Conservation (phyloP, 306 rosid genomes). For the Prosopis cineraria region DNA sequence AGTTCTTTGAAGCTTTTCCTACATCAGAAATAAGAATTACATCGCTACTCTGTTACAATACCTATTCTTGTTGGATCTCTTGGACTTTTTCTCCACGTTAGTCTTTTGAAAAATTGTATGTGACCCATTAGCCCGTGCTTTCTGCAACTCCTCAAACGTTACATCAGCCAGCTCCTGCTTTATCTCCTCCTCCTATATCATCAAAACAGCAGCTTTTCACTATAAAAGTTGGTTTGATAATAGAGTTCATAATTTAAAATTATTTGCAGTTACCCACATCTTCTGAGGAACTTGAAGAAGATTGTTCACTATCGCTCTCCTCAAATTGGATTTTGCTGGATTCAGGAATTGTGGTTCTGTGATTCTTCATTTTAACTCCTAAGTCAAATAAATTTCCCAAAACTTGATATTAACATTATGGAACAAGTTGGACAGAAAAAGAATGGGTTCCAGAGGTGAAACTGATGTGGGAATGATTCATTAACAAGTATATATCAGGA, state of each 20-base stretch:
- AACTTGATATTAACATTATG: not conserved
- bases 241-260: not conserved
- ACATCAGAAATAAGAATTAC: not conserved
- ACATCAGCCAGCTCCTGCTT: conserved; percentile 77
- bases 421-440: not conserved
- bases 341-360: not conserved
- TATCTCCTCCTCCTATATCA: conserved; percentile 68
- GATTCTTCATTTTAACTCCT: conserved; percentile 33
- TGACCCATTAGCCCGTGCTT: conserved; percentile 76
- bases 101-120: conserved; percentile 48
- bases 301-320: conserved; percentile 34
- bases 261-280: conserved; percentile 34
- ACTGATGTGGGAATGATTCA: not conserved
- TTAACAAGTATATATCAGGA: not conserved
- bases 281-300: conserved; percentile 44
- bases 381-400: not conserved
- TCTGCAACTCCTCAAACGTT: conserved; percentile 83
- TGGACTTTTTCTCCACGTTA: conserved; percentile 49
- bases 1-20: conserved; percentile 16
- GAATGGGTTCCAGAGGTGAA: not conserved
- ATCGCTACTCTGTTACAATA: conserved; percentile 13
- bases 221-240: not conserved
- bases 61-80: conserved; percentile 86
- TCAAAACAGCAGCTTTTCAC: not conserved
- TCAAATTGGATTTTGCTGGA: conserved; percentile 35